phyloP scores from a whole-genome alignment of 2,329 filamentous ascomycete species.

The Calonectria pseudoturangicola region DNA sequence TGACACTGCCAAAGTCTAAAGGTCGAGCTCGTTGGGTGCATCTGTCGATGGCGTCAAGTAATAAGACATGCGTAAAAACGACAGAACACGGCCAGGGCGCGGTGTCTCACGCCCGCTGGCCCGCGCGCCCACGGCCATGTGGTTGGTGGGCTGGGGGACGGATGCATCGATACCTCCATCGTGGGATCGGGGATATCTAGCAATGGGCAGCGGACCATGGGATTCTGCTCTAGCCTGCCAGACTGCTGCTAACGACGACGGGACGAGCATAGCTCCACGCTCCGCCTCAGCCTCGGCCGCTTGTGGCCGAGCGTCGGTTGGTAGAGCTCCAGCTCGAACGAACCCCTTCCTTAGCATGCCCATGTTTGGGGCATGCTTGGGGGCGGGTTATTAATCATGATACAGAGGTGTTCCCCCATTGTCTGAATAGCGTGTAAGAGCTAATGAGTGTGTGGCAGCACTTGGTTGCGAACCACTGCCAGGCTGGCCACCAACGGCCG shows the following conservation, averaged over 20 bases:
- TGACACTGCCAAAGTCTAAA: slow-evolving; percentile 21
- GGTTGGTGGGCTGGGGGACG: slow-evolving; percentile 12
- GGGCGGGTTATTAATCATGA: slow-evolving; percentile 16
- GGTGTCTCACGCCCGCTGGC: slow-evolving; percentile 4
- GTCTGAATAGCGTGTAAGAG: slow-evolving; percentile 21
- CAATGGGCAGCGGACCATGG: slow-evolving; percentile 22
- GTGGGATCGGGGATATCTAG: slow-evolving; percentile 33
- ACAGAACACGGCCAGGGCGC: not conserved
- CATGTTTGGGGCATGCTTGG: not conserved
- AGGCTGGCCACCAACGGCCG: not conserved
- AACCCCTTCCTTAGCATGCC: slow-evolving; percentile 3
- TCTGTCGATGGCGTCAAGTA: slow-evolving; percentile 18
- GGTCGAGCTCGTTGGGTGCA: not conserved
- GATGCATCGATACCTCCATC: slow-evolving; percentile 27
- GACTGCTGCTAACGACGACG: slow-evolving; percentile 7
- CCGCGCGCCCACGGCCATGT: slow-evolving; percentile 17
- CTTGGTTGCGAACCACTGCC: slow-evolving; percentile 4
- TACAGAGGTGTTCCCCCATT: not conserved
- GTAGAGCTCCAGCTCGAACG: not conserved
- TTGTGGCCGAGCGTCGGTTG: slow-evolving; percentile 21
- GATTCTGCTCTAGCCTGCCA: slow-evolving; percentile 28
- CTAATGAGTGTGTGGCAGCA: slow-evolving; percentile 12
- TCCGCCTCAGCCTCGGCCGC: slow-evolving; percentile 20
- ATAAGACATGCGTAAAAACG: slow-evolving; percentile 21
- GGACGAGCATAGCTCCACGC: slow-evolving; percentile 23